phyloP scores from a whole-genome alignment of 805 yeast genomes.

The Pichia ethanolica region DNA sequence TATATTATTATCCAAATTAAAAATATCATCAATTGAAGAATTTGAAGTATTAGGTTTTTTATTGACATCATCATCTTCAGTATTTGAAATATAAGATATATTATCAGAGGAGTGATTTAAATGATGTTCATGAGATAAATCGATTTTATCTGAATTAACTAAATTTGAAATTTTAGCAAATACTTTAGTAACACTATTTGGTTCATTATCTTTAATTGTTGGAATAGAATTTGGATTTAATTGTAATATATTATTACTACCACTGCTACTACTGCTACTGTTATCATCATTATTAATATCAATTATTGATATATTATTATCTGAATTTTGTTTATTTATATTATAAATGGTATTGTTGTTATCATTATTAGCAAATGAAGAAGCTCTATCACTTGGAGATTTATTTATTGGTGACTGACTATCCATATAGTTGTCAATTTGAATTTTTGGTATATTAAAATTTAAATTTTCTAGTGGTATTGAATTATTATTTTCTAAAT shows the following conservation, averaged over 20 bases:
- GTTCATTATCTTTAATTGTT: background rate
- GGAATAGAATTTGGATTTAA: background rate
- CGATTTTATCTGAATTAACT: conserved; percentile 15
- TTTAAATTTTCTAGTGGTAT: conserved; percentile 10
- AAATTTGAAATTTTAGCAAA: conserved; percentile 6
- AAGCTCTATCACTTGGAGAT: background rate
- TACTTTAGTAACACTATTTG: background rate
- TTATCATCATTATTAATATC: too few relatives aligned
- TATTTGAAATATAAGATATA: background rate
- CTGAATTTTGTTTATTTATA: background rate
- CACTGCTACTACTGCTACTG: too few relatives aligned
- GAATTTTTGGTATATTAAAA: conserved; percentile 2
- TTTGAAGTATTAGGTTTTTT: background rate
- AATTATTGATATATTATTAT: background rate
- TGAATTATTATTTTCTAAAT: conserved; percentile 10
- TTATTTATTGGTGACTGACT: background rate
- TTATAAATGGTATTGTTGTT: too few relatives aligned
- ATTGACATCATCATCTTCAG: background rate
- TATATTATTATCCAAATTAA: conserved; percentile 3
- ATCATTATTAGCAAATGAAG: too few relatives aligned
- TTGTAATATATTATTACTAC: background rate
- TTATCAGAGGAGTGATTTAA: background rate
- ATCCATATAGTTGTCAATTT: conserved; percentile 2
- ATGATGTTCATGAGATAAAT: conserved; percentile 8
- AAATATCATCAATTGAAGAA: background rate